Base-by-base conservation (phyloP, 2,329 filamentous ascomycete genomes). In the Hymenoscyphus repandus region DNA sequence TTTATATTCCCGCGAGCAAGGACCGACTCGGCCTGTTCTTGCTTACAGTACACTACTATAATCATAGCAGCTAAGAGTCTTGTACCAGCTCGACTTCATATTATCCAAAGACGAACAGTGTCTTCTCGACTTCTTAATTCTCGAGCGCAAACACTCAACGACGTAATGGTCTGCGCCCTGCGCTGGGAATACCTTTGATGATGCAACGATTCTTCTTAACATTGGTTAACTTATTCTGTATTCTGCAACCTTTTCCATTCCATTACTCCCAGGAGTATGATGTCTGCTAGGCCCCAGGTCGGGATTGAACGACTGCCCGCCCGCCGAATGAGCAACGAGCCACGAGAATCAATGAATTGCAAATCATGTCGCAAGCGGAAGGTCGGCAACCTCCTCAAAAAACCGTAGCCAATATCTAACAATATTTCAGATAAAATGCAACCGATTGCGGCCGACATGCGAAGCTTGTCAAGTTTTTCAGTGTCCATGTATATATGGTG, bases 361-460 rank as follows among this genome's bases (percentile, higher is more conserved):
- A 95, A 95, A 70, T 93, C 88, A 50, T 95, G 90, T 74, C 82
- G 90, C 61, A 95, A 95, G 71, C 79, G 90, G 72, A 95, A 95
- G 85, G 89, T 92, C 70, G 43, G 73, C 54, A 22, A 1, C 32
- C 15, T n/a, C 13, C n/a, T 7, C 43, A 15, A 52, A 47, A 63
- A 47, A 50, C 62, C 39, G 58, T 59, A 49, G 53, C 42, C 41
- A n/a, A 37, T 32, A 36, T 58, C 63, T 49, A 57, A 53, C 54
- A 39, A 46, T 54, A 48, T 47, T 51, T 56, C 63, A 95, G 89
- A 95, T 95, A 72, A 95, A 95, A 73, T 95, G 90, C 73, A 95
- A 93, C 69, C 82, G 90, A 50, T 73, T 91, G 58, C 82, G 88
- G 43, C 90, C 90, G 33, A 86, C 87, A 41, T 95, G 90, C 64